Percentiles rank a stretch among this genome's conserved stretches.
phyloP scores from a whole-genome alignment of 2,329 filamentous ascomycete species.

The Alternaria consortialis region DNA sequence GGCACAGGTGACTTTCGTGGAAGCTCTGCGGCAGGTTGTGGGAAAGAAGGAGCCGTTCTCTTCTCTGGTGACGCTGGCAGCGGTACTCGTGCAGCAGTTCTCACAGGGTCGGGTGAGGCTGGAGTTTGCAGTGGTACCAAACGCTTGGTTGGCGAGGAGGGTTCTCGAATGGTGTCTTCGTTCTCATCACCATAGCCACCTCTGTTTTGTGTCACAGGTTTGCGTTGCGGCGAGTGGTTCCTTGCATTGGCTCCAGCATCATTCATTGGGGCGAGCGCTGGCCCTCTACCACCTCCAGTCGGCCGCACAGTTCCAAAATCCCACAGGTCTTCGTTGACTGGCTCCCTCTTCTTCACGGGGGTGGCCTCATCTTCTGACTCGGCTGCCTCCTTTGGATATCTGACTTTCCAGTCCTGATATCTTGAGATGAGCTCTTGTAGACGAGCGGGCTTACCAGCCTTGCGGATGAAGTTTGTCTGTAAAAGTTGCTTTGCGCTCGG shows the following conservation, averaged over 20 bases:
- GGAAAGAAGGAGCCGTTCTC: slow-evolving; percentile 43
- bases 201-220: slow-evolving; percentile 39
- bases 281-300: slow-evolving; percentile 61
- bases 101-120: slow-evolving; percentile 52
- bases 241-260: slow-evolving; percentile 83
- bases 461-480: slow-evolving; percentile 87
- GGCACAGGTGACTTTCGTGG: slow-evolving; percentile 44
- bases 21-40: slow-evolving; percentile 37
- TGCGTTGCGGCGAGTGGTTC: slow-evolving; percentile 48
- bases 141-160: slow-evolving; percentile 56
- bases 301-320: slow-evolving; percentile 96
- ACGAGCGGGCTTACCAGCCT: slow-evolving; percentile 95
- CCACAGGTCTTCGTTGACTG: slow-evolving; percentile 87
- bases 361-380: slow-evolving; percentile 51
- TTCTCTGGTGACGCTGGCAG: slow-evolving; percentile 59
- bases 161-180: slow-evolving; percentile 48
- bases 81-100: slow-evolving; percentile 55
- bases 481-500: slow-evolving; percentile 87
- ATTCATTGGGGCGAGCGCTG: slow-evolving; percentile 75
- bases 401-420: slow-evolving; percentile 84
- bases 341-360: slow-evolving; percentile 50
- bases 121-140: slow-evolving; percentile 40
- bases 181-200: slow-evolving; percentile 48
- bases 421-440: slow-evolving; percentile 95
- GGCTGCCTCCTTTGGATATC: slow-evolving; percentile 74